Base-by-base conservation (phyloP, 108 stramenopile genomes). In the Skeletonema menzelii region DNA sequence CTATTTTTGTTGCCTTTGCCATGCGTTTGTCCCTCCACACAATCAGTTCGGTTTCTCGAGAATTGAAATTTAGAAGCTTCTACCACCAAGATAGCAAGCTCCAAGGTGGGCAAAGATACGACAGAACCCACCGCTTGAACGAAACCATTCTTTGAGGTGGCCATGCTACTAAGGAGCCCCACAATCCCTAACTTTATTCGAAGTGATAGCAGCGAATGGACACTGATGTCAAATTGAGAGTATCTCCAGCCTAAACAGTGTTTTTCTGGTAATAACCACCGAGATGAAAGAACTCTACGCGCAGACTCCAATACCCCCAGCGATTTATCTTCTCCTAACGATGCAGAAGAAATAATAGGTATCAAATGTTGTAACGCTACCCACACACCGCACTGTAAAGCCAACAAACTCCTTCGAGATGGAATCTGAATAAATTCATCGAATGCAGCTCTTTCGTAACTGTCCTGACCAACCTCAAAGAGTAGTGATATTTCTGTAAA, bases 301-400 rank as follows among this genome's bases (percentile, higher is more conserved):
- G 66, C 53, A 20, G 68, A 42, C 35, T 64, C 40, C 53, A 73
- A 30, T 26, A 69, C 35, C 7, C 64, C 67, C 37, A 81, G 8
- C 8, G 49, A 53, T 53, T 19, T 60, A 8, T 60, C 59, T 31
- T 60, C 59, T 32, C 59, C 59, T 5, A 34, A 22, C 19, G 10
- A 22, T 53, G 22, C 15, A 10, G 24, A 10, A 8, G 49, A 53
- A 53, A 53, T 22, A 53, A 22, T 8, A 60, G 73, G 69, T 0
- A 69, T 30, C 17, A 74, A 59, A 17, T 55, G 32, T 2, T 62
- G 37, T 30, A 81, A 31, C 3, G 72, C 61, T 5, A 59, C 64
- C 73, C 80, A 81, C 15, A 69, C 72, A 24, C 69, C 69, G 11
- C 72, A 59, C 66, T 70, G 80, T 12, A 81, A 7, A 7, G 80